Percentiles rank a stretch among this genome's conserved stretches.
phyloP scores from a whole-genome alignment of 306 rosid species.

The barrel medic (Medicago truncatula) region MtrunA17r5.0-ANR NC_053045.1:36423501-36424000 shows the following conservation, averaged over 20 bases:
- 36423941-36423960: background rate
- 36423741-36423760: conserved; percentile 15
- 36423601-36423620: conserved; percentile 9
- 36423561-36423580: too few species aligned
- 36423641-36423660: background rate
- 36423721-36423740: background rate
- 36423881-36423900: conserved; percentile 12
- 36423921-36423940: conserved; percentile 18
- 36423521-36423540: too few species aligned
- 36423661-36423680: background rate
- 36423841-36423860: conserved; percentile 59
- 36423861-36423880: background rate
- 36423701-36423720: background rate
- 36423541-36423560: too few species aligned
- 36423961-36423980: conserved; percentile 21
- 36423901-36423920: conserved; percentile 3
- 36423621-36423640: background rate
- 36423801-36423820: conserved; percentile 74
- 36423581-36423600: background rate
- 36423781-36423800: conserved; percentile 92
- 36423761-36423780: background rate
- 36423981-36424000: background rate
- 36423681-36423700: background rate
- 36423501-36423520: background rate
- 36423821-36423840: conserved; percentile 74